These are phyloP conservation scores for Allomyces javanicus DNA, from an alignment of 192 early-diverging fungal genomes.

Conservation along the genomic window DNA sequence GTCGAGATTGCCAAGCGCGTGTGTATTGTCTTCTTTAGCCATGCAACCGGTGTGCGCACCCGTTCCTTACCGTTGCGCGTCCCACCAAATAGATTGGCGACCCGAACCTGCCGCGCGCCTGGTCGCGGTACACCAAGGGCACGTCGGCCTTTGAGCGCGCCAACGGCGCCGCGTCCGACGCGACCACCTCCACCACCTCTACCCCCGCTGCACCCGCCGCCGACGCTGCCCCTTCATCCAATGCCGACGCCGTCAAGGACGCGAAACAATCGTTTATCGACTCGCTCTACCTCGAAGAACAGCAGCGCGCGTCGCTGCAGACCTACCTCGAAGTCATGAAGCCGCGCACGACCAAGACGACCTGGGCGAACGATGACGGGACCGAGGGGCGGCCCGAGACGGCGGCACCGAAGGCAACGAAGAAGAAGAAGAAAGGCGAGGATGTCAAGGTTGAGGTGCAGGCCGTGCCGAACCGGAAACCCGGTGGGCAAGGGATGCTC, in stretches of 20 bases:
- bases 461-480: conserved; percentile 31
- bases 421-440: conserved; percentile 11
- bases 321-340: conserved; percentile 69
- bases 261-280: background rate
- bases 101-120: conserved; percentile 58
- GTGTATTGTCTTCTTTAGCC: conserved; percentile 1
- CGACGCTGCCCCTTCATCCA: conserved; percentile 5
- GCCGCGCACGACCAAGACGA: conserved; percentile 49
- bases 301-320: background rate
- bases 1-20: conserved; percentile 77
- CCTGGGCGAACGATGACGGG: conserved; percentile 84
- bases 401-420: conserved; percentile 7
- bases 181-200: conserved; percentile 3
- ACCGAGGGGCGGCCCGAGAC: conserved; percentile 8
- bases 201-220: background rate
- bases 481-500: conserved; percentile 35
- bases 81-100: conserved; percentile 67
- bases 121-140: conserved; percentile 74
- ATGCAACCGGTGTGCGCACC: no score
- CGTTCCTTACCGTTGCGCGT: no score
- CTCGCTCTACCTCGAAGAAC: background rate
- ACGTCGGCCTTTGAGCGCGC: conserved; percentile 50
- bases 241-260: background rate
- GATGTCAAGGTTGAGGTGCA: conserved; percentile 7
- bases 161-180: conserved; percentile 14